These are phyloP conservation scores for Talaromyces nanjingensis DNA, from an alignment of 495 filamentous ascomycete genomes.

Conservation along the genomic window DNA sequence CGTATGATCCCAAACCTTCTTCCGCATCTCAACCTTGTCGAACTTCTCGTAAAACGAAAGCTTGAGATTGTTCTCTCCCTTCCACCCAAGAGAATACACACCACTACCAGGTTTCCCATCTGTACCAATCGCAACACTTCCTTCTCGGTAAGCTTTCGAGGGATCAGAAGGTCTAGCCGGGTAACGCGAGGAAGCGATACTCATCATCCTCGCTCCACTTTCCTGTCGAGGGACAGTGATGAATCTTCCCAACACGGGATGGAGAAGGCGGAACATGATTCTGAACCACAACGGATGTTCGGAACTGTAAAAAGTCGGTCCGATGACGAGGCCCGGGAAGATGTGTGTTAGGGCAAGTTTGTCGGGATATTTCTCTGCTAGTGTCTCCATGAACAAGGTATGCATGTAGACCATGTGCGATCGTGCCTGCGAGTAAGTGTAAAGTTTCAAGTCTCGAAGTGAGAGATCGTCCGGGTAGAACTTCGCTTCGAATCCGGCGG, in stretches of 20 bases:
- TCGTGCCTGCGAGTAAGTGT: constrained; percentile 2
- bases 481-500: constrained; percentile 11
- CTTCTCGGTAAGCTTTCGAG: not conserved
- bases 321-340: constrained; percentile 15
- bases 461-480: constrained; percentile 15
- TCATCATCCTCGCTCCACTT: constrained; percentile 3
- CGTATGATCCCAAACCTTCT: constrained; percentile 33
- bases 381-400: constrained; percentile 17
- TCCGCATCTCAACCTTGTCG: constrained; percentile 18
- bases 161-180: not conserved
- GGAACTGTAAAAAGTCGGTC: not conserved
- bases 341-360: constrained; percentile 13
- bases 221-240: constrained; percentile 3
- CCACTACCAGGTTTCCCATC: constrained; percentile 27
- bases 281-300: constrained; percentile 8
- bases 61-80: constrained; percentile 23
- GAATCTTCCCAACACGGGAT: not conserved
- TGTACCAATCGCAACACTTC: constrained; percentile 15
- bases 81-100: constrained; percentile 29
- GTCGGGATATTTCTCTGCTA: constrained; percentile 12
- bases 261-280: constrained; percentile 3
- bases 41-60: constrained; percentile 19
- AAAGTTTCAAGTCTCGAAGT: constrained; percentile 11
- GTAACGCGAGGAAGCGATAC: constrained; percentile 7
- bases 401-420: constrained; percentile 17